Conservation (phyloP, 1,139 yeast genomes). For the Scheffersomyces titani region DNA sequence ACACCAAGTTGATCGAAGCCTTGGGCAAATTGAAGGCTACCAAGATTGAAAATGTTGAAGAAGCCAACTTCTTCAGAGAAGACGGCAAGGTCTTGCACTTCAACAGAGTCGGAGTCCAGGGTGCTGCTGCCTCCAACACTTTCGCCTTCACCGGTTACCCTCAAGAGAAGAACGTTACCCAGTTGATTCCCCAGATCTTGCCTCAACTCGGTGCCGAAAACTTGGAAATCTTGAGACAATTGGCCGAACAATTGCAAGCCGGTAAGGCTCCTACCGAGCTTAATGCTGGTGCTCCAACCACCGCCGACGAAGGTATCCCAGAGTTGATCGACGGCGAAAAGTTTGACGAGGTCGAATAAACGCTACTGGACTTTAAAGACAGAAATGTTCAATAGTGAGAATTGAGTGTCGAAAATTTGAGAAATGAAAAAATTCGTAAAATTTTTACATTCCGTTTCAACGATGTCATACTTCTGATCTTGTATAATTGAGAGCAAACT, state of each 20-base stretch:
- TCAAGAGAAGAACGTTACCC: constrained; percentile 90
- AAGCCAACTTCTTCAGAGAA: constrained; percentile 96
- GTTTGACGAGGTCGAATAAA: constrained; percentile 82
- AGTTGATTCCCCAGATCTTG: constrained; percentile 91
- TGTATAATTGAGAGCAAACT: neutral
- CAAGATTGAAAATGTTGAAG: constrained; percentile 87
- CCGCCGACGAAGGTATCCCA: constrained; percentile 79
- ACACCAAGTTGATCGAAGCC: constrained; percentile 87
- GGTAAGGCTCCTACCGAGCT: constrained; percentile 49
- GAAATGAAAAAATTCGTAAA: neutral
- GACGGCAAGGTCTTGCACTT: constrained; percentile 96
- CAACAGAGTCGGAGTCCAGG: constrained; percentile 93
- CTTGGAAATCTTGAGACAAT: constrained; percentile 82
- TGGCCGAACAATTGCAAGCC: constrained; percentile 87
- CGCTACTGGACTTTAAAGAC: constrained; percentile 2
- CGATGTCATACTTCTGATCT: neutral
- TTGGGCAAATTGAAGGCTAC: constrained; percentile 89
- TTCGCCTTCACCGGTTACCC: constrained; percentile 95
- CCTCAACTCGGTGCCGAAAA: constrained; percentile 98
- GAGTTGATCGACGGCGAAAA: constrained; percentile 94
- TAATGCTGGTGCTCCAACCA: constrained; percentile 50
- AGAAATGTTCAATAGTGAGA: neutral
- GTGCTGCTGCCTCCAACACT: constrained; percentile 88
- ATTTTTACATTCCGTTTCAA: neutral
- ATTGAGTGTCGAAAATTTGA: neutral